Evolutionary conservation across 2,329 filamentous ascomycete species (phyloP).

Genomic region (Aureobasidium sp.): DNA sequence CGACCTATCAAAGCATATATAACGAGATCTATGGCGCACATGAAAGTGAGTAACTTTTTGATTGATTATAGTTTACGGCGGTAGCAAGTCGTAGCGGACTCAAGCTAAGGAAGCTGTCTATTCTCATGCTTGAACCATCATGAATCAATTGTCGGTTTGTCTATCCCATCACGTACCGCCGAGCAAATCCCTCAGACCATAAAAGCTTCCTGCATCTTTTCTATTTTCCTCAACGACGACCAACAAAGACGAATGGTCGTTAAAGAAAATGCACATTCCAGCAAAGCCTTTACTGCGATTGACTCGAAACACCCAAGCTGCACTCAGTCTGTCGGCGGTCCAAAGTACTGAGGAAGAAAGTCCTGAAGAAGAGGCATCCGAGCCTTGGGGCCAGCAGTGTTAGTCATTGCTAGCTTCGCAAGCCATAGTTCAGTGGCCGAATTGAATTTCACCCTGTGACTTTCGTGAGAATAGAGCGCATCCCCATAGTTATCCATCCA

Average conservation of each 20-base stretch:
- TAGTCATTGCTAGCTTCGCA: not conserved
- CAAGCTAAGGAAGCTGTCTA: too few species aligned
- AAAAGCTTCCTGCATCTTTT: too few species aligned
- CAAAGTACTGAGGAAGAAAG: not conserved
- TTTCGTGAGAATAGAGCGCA: too few species aligned
- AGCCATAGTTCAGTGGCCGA: not conserved
- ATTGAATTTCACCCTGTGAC: not conserved
- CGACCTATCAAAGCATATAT: too few species aligned
- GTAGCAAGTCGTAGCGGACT: not conserved
- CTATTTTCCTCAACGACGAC: not conserved
- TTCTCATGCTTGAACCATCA: too few species aligned
- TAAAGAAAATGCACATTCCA: not conserved
- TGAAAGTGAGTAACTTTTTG: too few species aligned
- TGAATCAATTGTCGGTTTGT: too few species aligned
- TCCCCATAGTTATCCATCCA: not conserved
- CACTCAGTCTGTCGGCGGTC: not conserved
- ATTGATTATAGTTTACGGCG: not conserved
- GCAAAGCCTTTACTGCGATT: too few species aligned
- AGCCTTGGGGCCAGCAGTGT: not conserved
- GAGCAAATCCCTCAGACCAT: not conserved
- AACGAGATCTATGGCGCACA: too few species aligned
- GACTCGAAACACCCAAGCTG: too few species aligned
- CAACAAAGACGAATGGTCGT: not conserved
- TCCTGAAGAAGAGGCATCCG: not conserved
- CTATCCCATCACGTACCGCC: too few species aligned